These are phyloP conservation scores for Diaporthe sp. DNA, from an alignment of 2,329 filamentous ascomycete genomes.

Conservation along the genomic window DNA sequence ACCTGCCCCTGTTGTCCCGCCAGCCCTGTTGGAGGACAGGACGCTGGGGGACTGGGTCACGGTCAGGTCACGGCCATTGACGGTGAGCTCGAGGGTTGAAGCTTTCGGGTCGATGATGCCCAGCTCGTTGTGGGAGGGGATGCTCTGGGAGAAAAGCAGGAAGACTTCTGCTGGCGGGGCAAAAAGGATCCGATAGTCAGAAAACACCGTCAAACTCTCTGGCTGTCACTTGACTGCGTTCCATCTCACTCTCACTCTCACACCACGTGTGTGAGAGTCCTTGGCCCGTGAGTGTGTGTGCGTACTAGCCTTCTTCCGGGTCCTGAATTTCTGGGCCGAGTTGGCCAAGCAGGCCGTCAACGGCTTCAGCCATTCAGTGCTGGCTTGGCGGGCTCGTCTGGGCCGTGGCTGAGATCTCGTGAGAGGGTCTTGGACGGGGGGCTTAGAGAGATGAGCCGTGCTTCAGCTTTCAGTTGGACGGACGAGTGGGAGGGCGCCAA, in stretches of 20 bases:
- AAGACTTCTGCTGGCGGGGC: slow-evolving; percentile 79
- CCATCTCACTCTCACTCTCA: not conserved
- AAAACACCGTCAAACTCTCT: slow-evolving; percentile 16
- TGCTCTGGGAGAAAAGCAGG: slow-evolving; percentile 81
- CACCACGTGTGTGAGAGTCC: not conserved
- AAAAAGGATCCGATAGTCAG: slow-evolving; percentile 12
- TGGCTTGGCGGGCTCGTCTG: slow-evolving; percentile 19
- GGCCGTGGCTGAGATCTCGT: slow-evolving; percentile 29
- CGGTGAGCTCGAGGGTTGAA: slow-evolving; percentile 72
- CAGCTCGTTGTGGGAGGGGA: slow-evolving; percentile 79
- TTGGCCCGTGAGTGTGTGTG: not conserved
- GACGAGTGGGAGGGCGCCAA: not conserved
- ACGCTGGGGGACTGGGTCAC: slow-evolving; percentile 88
- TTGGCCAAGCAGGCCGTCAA: slow-evolving; percentile 44
- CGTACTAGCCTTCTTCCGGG: slow-evolving; percentile 59
- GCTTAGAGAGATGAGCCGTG: slow-evolving; percentile 19
- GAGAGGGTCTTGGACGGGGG: slow-evolving; percentile 1
- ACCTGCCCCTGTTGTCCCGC: slow-evolving; percentile 68
- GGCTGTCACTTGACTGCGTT: not conserved
- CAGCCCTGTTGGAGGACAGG: slow-evolving; percentile 80
- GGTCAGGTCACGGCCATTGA: slow-evolving; percentile 77
- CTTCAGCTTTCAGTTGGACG: slow-evolving; percentile 9
- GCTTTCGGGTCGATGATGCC: slow-evolving; percentile 86
- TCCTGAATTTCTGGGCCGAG: slow-evolving; percentile 61
- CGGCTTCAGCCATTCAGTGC: slow-evolving; percentile 32